These are phyloP conservation scores for Bisporella sp. DNA, from an alignment of 2,329 filamentous ascomycete species.

Conservation along the genomic window DNA sequence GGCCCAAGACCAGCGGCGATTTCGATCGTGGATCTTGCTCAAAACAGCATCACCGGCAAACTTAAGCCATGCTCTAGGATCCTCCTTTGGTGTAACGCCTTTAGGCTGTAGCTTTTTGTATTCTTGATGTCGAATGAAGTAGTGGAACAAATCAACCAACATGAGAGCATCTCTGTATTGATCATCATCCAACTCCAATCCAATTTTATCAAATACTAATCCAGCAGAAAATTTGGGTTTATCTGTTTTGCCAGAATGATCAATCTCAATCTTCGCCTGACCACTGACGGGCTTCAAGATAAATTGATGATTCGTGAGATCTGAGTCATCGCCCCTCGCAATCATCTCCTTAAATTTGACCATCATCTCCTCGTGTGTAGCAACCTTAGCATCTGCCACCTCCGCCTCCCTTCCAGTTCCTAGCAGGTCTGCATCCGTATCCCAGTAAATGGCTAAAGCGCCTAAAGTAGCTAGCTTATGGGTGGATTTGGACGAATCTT, in stretches of 20 bases:
- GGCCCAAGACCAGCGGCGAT: constrained; percentile 90
- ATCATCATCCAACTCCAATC: constrained; percentile 93
- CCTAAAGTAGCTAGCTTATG: constrained; percentile 92
- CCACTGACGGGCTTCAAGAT: constrained; percentile 95
- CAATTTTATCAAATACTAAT: constrained; percentile 92
- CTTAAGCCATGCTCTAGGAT: constrained; percentile 83
- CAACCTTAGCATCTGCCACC: constrained; percentile 48
- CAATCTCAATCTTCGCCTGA: constrained; percentile 87
- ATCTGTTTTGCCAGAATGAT: constrained; percentile 79
- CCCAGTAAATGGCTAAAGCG: constrained; percentile 93
- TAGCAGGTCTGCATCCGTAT: constrained; percentile 82
- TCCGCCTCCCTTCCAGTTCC: constrained; percentile 72
- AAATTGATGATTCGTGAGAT: constrained; percentile 66
- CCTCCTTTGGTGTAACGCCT: constrained; percentile 71
- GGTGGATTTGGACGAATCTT: constrained; percentile 73
- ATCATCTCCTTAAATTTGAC: constrained; percentile 73
- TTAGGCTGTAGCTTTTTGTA: constrained; percentile 92
- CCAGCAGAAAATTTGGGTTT: constrained; percentile 84
- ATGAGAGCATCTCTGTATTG: constrained; percentile 97
- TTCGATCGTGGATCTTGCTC: constrained; percentile 90
- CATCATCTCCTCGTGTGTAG: constrained; percentile 71
- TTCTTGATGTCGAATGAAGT: constrained; percentile 95
- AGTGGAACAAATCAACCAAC: constrained; percentile 98
- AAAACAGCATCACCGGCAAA: constrained; percentile 89
- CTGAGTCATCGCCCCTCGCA: constrained; percentile 55